Conservation (phyloP, 1,284 basidiomycete species). For the Pseudozyma flocculosa region DNA sequence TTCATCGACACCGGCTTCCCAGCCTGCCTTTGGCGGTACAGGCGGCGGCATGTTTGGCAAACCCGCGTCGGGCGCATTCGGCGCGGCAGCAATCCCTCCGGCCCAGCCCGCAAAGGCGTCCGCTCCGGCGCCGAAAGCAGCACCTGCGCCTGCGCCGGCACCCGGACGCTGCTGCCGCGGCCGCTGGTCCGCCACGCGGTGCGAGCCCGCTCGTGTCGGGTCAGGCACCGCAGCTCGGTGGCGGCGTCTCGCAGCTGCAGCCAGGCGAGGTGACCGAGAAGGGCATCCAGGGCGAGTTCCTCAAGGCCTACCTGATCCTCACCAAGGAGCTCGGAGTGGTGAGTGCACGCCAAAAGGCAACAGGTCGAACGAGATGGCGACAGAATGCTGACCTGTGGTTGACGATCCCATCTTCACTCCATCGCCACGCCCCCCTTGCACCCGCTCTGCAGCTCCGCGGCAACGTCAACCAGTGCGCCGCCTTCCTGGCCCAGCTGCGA, state of each 20-base stretch:
- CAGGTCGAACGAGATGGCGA: too few relatives aligned
- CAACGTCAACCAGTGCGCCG: constrained; percentile 25
- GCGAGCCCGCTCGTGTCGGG: constrained; percentile 11
- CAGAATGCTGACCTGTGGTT: too few relatives aligned
- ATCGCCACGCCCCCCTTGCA: too few relatives aligned
- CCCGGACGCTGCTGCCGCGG: neutral
- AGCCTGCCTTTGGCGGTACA: neutral
- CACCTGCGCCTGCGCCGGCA: constrained; percentile 3
- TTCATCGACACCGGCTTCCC: neutral
- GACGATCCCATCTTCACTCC: too few relatives aligned
- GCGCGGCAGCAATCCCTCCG: constrained; percentile 3
- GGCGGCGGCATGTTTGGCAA: too few relatives aligned
- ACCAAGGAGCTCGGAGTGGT: constrained; percentile 55
- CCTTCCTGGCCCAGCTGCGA: constrained; percentile 56
- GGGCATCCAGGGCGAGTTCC: constrained; percentile 49
- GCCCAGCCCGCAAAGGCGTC: constrained; percentile 3
- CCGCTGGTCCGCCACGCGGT: neutral
- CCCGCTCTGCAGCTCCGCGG: constrained; percentile 7
- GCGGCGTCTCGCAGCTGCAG: constrained; percentile 9
- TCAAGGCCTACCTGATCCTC: constrained; percentile 57
- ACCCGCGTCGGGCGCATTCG: constrained; percentile 1
- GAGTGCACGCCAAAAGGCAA: too few relatives aligned
- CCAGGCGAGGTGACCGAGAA: constrained; percentile 41
- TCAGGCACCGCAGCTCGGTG: constrained; percentile 18
- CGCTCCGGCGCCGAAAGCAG: constrained; percentile 1